phyloP scores from a whole-genome alignment of 176 grass and related monocot genomes.

The Zea luxurians region DNA sequence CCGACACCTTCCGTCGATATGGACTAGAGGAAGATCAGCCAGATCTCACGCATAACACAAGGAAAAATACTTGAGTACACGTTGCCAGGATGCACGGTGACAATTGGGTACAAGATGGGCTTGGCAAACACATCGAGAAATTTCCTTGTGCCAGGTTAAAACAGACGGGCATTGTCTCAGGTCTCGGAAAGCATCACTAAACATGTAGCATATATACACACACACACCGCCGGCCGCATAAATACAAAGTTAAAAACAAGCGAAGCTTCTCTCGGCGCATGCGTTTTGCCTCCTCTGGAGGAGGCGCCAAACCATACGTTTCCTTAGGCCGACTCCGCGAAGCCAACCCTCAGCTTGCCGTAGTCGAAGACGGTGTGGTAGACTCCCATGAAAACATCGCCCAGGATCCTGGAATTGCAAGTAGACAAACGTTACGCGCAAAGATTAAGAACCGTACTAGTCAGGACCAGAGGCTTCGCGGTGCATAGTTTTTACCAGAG shows the following conservation, averaged over 20 bases:
- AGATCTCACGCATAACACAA: too few relatives aligned
- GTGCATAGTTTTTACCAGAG: constrained; percentile 68
- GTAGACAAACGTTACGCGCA: background rate
- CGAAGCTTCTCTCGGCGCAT: background rate
- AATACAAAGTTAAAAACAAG: constrained; percentile 4
- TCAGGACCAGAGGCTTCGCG: background rate
- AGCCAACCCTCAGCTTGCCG: constrained; percentile 67
- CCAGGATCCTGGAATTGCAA: constrained; percentile 81
- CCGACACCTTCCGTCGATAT: too few relatives aligned
- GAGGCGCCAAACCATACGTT: background rate
- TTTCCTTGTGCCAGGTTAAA: constrained; percentile 32
- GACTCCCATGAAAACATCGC: constrained; percentile 94
- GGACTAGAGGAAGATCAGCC: too few relatives aligned
- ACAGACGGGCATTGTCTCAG: background rate
- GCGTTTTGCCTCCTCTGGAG: background rate
- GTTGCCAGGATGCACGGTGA: too few relatives aligned
- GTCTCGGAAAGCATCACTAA: constrained; percentile 25
- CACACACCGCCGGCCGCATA: constrained; percentile 37
- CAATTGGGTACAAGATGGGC: too few relatives aligned
- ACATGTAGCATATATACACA: constrained; percentile 45
- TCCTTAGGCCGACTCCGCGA: constrained; percentile 68
- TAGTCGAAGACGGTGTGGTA: constrained; percentile 96
- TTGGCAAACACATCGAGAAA: background rate
- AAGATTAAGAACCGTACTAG: background rate
- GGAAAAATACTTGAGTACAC: too few relatives aligned